Percentiles rank a stretch among this genome's conserved stretches.
These are phyloP conservation scores for Buddleja alternifolia DNA, from an alignment of 257 asterid genomes.

Conservation along the genomic window DNA sequence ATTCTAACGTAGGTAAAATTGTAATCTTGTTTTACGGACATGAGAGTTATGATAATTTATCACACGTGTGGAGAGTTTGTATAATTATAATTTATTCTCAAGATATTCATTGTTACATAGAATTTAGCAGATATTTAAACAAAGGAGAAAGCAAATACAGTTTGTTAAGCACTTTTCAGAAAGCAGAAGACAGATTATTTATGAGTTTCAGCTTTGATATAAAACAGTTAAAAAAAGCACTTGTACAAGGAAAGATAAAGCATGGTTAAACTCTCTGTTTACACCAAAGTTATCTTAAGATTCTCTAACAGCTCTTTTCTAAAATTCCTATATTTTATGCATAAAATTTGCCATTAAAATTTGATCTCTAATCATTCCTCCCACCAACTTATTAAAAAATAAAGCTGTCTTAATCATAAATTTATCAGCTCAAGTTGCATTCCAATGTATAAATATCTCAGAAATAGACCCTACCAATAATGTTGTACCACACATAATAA, in stretches of 20 bases:
- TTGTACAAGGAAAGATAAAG: constrained; percentile 29
- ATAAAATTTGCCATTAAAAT: constrained; percentile 34
- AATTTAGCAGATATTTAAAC: background rate
- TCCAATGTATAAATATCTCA: constrained; percentile 4
- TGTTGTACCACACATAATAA: constrained; percentile 25
- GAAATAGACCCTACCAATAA: constrained; percentile 46
- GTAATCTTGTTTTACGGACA: no score
- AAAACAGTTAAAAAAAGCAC: constrained; percentile 14
- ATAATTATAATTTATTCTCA: no score
- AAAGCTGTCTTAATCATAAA: constrained; percentile 43
- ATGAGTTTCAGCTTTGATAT: background rate
- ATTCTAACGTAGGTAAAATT: no score
- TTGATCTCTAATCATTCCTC: constrained; percentile 53
- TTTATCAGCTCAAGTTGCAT: constrained; percentile 40
- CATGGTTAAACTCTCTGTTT: constrained; percentile 13
- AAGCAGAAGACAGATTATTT: constrained; percentile 31
- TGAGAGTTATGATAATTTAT: no score
- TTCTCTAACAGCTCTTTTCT: constrained; percentile 27
- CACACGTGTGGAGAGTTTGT: no score
- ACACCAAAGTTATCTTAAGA: constrained; percentile 33
- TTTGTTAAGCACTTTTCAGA: constrained; percentile 35
- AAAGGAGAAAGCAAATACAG: constrained; percentile 23
- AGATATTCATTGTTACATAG: background rate
- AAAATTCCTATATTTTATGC: constrained; percentile 39
- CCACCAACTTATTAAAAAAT: constrained; percentile 57